These are phyloP conservation scores for Malassezia slooffiae DNA, from an alignment of 1,284 basidiomycete species.

Conservation along the genomic window DNA sequence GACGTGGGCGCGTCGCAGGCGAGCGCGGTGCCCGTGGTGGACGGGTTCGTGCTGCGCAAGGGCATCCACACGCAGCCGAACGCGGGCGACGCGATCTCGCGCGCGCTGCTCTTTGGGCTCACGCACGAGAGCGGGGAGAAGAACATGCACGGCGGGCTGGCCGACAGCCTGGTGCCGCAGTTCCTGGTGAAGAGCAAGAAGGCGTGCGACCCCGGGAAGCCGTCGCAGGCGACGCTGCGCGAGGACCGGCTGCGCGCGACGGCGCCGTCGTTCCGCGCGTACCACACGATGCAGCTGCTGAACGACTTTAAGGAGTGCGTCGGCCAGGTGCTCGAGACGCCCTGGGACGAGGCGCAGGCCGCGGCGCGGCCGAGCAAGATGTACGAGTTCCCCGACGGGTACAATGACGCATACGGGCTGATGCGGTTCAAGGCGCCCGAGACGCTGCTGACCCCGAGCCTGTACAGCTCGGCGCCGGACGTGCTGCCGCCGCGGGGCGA, in stretches of 20 bases:
- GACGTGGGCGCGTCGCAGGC: conserved; percentile 81
- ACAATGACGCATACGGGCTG: conserved; percentile 68
- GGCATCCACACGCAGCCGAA: conserved; percentile 52
- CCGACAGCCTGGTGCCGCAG: conserved; percentile 49
- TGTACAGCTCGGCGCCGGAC: conserved; percentile 49
- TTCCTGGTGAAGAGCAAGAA: conserved; percentile 74
- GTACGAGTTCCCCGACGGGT: conserved; percentile 95
- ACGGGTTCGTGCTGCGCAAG: conserved; percentile 94
- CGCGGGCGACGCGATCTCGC: conserved; percentile 28
- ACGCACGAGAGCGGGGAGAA: conserved; percentile 18
- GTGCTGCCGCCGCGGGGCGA: conserved; percentile 11
- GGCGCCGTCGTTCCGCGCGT: conserved; percentile 66
- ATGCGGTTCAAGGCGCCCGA: conserved; percentile 79
- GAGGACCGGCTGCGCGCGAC: conserved; percentile 47
- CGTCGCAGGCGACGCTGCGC: conserved; percentile 50
- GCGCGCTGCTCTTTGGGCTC: conserved; percentile 27
- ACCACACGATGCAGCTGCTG: conserved; percentile 73
- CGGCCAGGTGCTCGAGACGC: conserved; percentile 68
- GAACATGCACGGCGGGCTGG: conserved; percentile 7
- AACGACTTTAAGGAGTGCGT: conserved; percentile 89
- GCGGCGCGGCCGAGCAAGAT: conserved; percentile 50
- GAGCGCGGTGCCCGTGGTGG: conserved; percentile 87
- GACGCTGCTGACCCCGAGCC: conserved; percentile 71
- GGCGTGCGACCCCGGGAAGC: conserved; percentile 56
- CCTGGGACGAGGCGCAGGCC: conserved; percentile 68